phyloP scores from a whole-genome alignment of 257 asterid species.

The Gardenia jasminoides region DNA sequence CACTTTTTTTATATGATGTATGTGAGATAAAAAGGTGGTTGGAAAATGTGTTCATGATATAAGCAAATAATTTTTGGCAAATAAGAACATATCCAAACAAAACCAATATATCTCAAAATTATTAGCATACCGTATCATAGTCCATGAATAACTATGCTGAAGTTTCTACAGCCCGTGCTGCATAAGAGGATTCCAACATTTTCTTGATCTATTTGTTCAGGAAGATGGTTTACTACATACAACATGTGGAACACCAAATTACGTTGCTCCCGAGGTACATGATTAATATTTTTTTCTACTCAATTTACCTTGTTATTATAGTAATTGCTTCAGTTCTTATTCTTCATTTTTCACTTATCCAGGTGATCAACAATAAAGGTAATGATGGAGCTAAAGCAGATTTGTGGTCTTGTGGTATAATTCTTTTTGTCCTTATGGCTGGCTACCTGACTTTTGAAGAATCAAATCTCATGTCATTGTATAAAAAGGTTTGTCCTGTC shows the following conservation, averaged over 20 bases:
- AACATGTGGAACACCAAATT: constrained; percentile 96
- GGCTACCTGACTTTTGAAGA: constrained; percentile 86
- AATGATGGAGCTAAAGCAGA: constrained; percentile 98
- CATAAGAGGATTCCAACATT: constrained; percentile 2
- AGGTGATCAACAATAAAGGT: constrained; percentile 94
- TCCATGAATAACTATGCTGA: background rate
- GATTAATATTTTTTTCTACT: constrained; percentile 13
- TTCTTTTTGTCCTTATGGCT: constrained; percentile 51
- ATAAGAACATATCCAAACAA: too few relatives aligned
- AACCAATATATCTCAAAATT: background rate
- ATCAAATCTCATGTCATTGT: constrained; percentile 59
- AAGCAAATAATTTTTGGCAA: too few relatives aligned
- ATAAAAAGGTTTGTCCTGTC: constrained; percentile 37
- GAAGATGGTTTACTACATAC: constrained; percentile 97
- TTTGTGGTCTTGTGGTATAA: constrained; percentile 81
- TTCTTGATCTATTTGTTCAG: constrained; percentile 37
- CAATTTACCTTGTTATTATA: background rate
- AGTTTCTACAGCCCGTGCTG: background rate
- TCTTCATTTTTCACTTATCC: constrained; percentile 9
- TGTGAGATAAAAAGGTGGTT: too few relatives aligned
- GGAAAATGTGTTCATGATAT: too few relatives aligned
- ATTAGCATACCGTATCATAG: background rate
- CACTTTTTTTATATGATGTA: too few relatives aligned
- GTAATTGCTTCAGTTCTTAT: background rate
- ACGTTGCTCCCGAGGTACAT: constrained; percentile 93